phyloP scores from a whole-genome alignment of 805 yeast genomes.

The Saccharomycodes ludwigii region DNA sequence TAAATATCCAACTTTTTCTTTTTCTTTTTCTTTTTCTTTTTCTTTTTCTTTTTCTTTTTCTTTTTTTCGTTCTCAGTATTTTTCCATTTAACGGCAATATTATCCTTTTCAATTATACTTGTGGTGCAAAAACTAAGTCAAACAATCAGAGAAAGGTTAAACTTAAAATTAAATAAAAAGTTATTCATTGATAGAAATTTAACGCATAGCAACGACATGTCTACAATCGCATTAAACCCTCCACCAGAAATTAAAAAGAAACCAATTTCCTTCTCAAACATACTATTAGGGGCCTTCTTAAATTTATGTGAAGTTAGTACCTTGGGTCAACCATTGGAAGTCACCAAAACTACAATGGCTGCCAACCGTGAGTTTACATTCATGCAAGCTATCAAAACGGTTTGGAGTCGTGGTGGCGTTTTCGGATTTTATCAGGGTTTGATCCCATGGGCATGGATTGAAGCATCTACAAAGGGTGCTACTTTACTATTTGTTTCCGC shows the following conservation, averaged over 20 bases:
- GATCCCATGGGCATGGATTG: slow-evolving; percentile 99
- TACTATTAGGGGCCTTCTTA: slow-evolving; percentile 85
- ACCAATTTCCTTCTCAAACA: slow-evolving; percentile 79
- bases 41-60: too few relatives aligned
- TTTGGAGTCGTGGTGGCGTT: slow-evolving; percentile 90
- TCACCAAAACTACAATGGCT: slow-evolving; percentile 94
- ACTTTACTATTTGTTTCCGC: slow-evolving; percentile 84
- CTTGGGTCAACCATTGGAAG: slow-evolving; percentile 95
- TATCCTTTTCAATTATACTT: too few relatives aligned
- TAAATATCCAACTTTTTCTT: too few relatives aligned
- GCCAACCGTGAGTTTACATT: slow-evolving; percentile 74
- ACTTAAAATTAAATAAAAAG: too few relatives aligned
- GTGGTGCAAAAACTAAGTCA: too few relatives aligned
- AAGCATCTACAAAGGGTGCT: slow-evolving; percentile 98
- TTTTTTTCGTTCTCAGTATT: too few relatives aligned
- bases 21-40: too few relatives aligned
- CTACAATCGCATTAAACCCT: not conserved
- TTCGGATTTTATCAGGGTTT: slow-evolving; percentile 93
- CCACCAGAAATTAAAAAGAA: slow-evolving; percentile 49
- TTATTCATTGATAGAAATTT: too few relatives aligned
- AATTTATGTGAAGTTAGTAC: slow-evolving; percentile 90
- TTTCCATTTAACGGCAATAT: too few relatives aligned
- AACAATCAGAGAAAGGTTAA: too few relatives aligned
- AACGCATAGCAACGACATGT: not conserved
- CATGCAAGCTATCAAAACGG: slow-evolving; percentile 53